phyloP scores from a whole-genome alignment of 2,329 filamentous ascomycete species.

The Myriosclerotinia duriaeana region DNA sequence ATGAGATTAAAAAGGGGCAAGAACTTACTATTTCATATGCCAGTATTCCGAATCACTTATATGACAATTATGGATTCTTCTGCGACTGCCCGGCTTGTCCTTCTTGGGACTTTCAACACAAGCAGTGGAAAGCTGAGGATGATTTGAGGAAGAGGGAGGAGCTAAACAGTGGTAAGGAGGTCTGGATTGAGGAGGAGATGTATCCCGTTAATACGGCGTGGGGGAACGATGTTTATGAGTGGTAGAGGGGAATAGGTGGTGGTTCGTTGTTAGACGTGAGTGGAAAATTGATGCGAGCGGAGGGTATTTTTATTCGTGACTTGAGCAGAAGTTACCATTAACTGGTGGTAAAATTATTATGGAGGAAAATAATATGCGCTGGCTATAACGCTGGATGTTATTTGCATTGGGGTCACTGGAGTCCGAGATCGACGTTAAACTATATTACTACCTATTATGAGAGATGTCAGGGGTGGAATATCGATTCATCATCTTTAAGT shows the following conservation, averaged over 20 bases:
- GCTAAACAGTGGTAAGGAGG: not conserved
- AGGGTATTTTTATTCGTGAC: not conserved
- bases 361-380: not conserved
- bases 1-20: conserved; percentile 45
- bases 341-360: not conserved
- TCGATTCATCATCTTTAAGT: not conserved
- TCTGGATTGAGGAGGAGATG: not conserved
- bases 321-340: not conserved
- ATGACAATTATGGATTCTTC: conserved; percentile 51
- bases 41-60: conserved; percentile 43
- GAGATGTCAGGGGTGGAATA: not conserved
- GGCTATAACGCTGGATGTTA: not conserved
- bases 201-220: not conserved
- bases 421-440: conserved; percentile 16
- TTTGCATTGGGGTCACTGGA: not conserved
- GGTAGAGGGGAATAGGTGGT: not conserved
- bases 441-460: not conserved
- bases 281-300: not conserved
- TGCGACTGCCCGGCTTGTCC: conserved; percentile 53
- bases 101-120: conserved; percentile 5
- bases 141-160: not conserved
- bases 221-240: conserved; percentile 2
- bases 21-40: conserved; percentile 56
- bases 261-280: not conserved
- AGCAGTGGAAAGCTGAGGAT: conserved; percentile 13